These are phyloP conservation scores for Phytopythium oedochilum DNA, from an alignment of 352 stramenopile genomes.

Conservation along the genomic window DNA sequence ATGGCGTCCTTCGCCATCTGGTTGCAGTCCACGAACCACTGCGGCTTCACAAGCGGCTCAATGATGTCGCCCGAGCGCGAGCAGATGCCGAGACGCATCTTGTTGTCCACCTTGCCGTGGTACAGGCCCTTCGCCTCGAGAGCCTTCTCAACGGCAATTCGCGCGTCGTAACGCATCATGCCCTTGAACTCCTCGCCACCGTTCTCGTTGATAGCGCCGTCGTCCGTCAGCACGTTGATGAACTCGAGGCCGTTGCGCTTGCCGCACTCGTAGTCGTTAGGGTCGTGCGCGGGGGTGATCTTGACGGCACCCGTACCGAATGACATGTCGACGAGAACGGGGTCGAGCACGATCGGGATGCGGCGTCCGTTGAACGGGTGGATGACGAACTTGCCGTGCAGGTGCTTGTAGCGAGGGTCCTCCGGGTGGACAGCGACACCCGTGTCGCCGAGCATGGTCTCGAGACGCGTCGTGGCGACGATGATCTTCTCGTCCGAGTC, in stretches of 20 bases:
- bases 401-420: constrained; percentile 97
- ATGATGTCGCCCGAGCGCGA: constrained; percentile 98
- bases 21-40: constrained; percentile 95
- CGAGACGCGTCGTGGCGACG: constrained; percentile 94
- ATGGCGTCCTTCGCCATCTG: constrained; percentile 85
- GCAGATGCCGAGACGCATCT: constrained; percentile 98
- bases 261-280: constrained; percentile 99
- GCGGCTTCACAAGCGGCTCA: constrained; percentile 99
- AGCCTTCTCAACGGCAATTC: constrained; percentile 85
- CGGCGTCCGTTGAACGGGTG: constrained; percentile 98
- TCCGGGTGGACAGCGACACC: constrained; percentile 98
- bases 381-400: constrained; percentile 97
- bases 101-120: constrained; percentile 96
- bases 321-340: constrained; percentile 96
- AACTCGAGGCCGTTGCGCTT: constrained; percentile 97
- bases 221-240: constrained; percentile 96
- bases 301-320: constrained; percentile 99
- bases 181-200: constrained; percentile 81
- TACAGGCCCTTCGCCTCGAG: constrained; percentile 94
- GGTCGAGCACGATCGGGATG: constrained; percentile 97
- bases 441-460: constrained; percentile 99
- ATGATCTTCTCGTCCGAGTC: constrained; percentile 76
- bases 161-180: constrained; percentile 90
- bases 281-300: constrained; percentile 98
- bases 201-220: constrained; percentile 96